Evolutionary conservation across 352 stramenopile species (phyloP).

Genomic region (Globisporangium cylindrosporum): DNA sequence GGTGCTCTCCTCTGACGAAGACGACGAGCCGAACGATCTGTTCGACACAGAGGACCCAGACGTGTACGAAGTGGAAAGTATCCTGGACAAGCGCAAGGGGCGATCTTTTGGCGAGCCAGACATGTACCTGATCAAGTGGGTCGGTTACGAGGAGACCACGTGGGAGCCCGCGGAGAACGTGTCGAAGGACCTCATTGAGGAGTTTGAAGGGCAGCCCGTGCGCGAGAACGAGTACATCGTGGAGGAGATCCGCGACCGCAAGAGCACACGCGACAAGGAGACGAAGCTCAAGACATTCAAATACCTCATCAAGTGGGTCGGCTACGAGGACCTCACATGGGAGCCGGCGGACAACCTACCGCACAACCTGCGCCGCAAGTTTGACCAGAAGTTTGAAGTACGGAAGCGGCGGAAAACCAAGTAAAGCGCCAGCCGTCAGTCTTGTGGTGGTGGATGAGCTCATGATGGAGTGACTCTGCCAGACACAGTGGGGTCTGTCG

Average conservation of each 20-base stretch:
- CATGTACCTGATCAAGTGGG: slow-evolving; percentile 82
- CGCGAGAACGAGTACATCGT: slow-evolving; percentile 79
- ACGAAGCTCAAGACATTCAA: slow-evolving; percentile 72
- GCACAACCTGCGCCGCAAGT: slow-evolving; percentile 76
- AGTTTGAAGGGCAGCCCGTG: slow-evolving; percentile 69
- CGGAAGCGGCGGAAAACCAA: slow-evolving; percentile 14
- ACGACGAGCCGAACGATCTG: slow-evolving; percentile 70
- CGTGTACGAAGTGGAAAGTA: slow-evolving; percentile 79
- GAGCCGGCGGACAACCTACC: slow-evolving; percentile 74
- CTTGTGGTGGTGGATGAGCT: not conserved
- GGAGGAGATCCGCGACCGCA: slow-evolving; percentile 68
- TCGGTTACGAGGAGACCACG: slow-evolving; percentile 74
- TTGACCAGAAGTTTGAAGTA: slow-evolving; percentile 70
- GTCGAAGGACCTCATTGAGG: slow-evolving; percentile 76
- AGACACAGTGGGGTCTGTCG: not conserved
- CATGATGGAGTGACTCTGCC: not conserved
- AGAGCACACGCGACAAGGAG: slow-evolving; percentile 50
- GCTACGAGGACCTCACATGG: slow-evolving; percentile 80
- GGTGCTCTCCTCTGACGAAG: slow-evolving; percentile 70
- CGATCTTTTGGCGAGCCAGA: slow-evolving; percentile 50
- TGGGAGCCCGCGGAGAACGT: slow-evolving; percentile 79
- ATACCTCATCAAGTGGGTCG: slow-evolving; percentile 86
- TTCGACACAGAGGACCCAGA: slow-evolving; percentile 78
- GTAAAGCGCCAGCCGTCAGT: not conserved
- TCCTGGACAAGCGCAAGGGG: slow-evolving; percentile 55